Evolutionary conservation across 306 rosid genomes (phyloP).

Genomic region (Luffa acutangula): DNA sequence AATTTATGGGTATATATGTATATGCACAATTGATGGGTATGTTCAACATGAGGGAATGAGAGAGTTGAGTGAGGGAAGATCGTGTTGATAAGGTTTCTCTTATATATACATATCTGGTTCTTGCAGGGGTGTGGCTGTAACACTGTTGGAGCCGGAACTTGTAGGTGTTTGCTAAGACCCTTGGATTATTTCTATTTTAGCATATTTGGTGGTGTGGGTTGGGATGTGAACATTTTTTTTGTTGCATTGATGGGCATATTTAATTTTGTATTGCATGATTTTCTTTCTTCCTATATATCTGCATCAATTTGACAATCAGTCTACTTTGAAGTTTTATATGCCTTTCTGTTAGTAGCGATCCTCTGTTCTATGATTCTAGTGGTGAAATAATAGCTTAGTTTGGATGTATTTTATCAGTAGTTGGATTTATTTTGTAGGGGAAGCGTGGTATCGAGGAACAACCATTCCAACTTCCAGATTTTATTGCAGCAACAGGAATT

Average conservation of each 20-base stretch:
- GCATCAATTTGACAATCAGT: constrained; percentile 30
- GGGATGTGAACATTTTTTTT: constrained; percentile 23
- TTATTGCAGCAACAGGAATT: constrained; percentile 98
- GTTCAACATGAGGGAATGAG: constrained; percentile 39
- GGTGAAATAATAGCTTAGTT: constrained; percentile 11
- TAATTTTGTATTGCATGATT: not conserved
- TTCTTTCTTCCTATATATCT: not conserved
- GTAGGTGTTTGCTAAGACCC: constrained; percentile 89
- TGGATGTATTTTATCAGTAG: constrained; percentile 38
- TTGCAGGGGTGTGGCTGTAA: constrained; percentile 98
- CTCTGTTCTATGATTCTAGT: constrained; percentile 29
- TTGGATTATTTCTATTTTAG: constrained; percentile 48
- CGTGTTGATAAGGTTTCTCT: constrained; percentile 86
- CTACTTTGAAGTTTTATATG: constrained; percentile 75
- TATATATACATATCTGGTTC: constrained; percentile 93
- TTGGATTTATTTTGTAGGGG: constrained; percentile 54
- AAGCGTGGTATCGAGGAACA: constrained; percentile 97
- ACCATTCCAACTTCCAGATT: constrained; percentile 99
- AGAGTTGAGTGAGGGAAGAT: constrained; percentile 50
- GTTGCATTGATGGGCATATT: constrained; percentile 1
- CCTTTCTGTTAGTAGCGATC: constrained; percentile 46
- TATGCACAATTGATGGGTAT: constrained; percentile 41
- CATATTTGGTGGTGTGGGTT: constrained; percentile 35
- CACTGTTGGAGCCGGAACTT: constrained; percentile 81
- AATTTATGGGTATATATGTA: constrained; percentile 20